Evolutionary conservation across 2,329 filamentous ascomycete species (phyloP), one percentile per base, ranked within the genome.

Genomic region (Monosporascus sp.): DNA sequence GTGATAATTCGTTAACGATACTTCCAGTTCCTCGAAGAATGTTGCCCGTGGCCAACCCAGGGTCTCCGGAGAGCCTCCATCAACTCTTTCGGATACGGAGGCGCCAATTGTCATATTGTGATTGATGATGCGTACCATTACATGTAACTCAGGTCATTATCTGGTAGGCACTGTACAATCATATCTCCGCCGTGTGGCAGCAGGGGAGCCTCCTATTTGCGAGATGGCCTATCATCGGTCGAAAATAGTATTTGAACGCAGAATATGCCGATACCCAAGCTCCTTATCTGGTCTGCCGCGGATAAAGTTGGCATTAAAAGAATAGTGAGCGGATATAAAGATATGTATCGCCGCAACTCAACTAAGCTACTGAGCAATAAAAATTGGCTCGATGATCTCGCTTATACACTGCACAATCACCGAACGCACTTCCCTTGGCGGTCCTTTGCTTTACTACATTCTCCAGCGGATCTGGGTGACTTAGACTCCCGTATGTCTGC

Each of bases 51-150:
- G 65, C 65, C 56, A 1, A 22, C 18, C 6, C 7, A 20, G 7
- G 50, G 50, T 0, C 51, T 59, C 0, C 56, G 62, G 2, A 48
- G 63, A 14, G 61, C 57, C 1, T 64, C 61, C 7, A 52, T 67
- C 27, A 67, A 66, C 41, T 60, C 56, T 7, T 68, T 68, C 20
- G 65, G 65, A 0, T 66, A 61, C 18, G 65, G 65, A 2, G 65
- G 65, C 3, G 24, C 61, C 2, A 67, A 68, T 51, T 53, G 54
- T 0, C 65, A 66, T 49, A 53, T 55, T 7, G 54, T 66, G 14
- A 43, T 65, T 0, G 62, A 65, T 17, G 56, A 60, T 46, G 58
- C 56, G 2, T 53, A 50, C 22, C 20, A 56, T 43, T 58, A 54
- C 17, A 14, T 60, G 18, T 25, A 14, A 1, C 14, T 47, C 5